Evolutionary conservation across 202 grass and related monocot genomes (phyloP), one percentile per base, ranked within the genome.

Genomic region (Setaria viridis): DNA sequence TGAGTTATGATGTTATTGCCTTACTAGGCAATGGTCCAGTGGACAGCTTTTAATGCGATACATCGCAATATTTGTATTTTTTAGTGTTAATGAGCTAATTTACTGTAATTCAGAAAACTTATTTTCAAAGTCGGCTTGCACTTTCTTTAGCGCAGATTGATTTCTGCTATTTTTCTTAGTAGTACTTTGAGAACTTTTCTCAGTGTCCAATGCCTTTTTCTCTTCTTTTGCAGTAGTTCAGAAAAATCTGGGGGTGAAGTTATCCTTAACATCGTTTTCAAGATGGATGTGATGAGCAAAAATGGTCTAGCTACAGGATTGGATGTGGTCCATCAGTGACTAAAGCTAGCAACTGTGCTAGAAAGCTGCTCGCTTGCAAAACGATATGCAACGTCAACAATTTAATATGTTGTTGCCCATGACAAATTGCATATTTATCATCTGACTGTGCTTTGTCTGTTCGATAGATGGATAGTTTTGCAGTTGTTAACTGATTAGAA

Each of bases 61-160:
- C 37, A n/a, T 59, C 6, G 3, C 12, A 0, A 51, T 74, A 34
- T 74, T 53, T 15, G 14, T 53, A 34, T 3, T 73, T 34, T 51
- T 34, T 17, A 50, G 7, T 73, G 71, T 19, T 74, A 51, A 30
- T 74, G 47, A 74, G 21, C 9, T 51, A 51, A 73, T 72, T 72
- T 47, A 8, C 14, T 32, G 5, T 25, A 50, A 16, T 30, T 48
- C 11, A 71, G 11, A 14, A 13, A 30, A 72, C 12, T 9, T 50
- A 29, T 60, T 16, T 72, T 7, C 12, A 47, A 72, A 49, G 70
- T 19, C 32, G 8, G 47, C 13, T 9, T 51, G 2, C 15, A 11
- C 6, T 7, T 72, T 72, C 1, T 57, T n/a, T 58, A 37, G 35
- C 15, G 55, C 20, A 9, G 8, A 2, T 20, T 58, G 20, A 21